Evolutionary conservation across 305 asterid genomes (phyloP), one percentile per base, ranked within the genome.

Genomic region (Fraxinus sp.): DNA sequence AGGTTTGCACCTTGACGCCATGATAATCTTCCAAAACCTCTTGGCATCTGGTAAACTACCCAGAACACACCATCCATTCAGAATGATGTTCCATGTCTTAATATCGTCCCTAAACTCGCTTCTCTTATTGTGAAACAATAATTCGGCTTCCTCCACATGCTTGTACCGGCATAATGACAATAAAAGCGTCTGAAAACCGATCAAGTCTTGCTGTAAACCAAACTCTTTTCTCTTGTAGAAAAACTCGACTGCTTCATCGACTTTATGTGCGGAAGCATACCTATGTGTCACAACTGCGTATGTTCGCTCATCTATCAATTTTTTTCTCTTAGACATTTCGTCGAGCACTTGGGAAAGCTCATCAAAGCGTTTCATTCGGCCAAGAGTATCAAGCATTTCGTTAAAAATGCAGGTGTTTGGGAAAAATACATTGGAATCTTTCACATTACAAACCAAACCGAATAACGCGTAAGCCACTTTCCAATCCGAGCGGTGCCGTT

Each of bases 71-170:
- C 97, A 94, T 20, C 98, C 97, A 64, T 91, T 91, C 3, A 94
- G 87, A 76, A 94, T 89, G 32, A 94, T 92, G 77, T 94, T 94
- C 90, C 97, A 85, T 0, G 97, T 89, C 86, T 93, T 94, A 35
- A 92, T 91, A 79, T 92, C 91, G 18, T 87, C 86, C 18, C 10
- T 26, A n/a, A 89, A 92, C 82, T 86, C 92, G 24, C 70, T 79
- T 79, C 73, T 87, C 84, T 79, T 87, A 28, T 81, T 86, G 35
- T 90, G 86, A 83, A 93, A 93, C 86, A 94, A 82, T 2, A 78
- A 33, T 62, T 94, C 98, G 8, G 98, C 98, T 11, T 74, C 89
- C 64, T 93, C 97, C n/a, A 92, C 97, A 26, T 92, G 98, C 86
- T 94, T 93, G 74, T 86, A 89, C 84, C 98, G 83, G 83, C 97